Percentiles rank a stretch among this genome's conserved stretches.
Conservation (phyloP, 2,329 filamentous ascomycete species). For the Sporothrix pallida region DNA sequence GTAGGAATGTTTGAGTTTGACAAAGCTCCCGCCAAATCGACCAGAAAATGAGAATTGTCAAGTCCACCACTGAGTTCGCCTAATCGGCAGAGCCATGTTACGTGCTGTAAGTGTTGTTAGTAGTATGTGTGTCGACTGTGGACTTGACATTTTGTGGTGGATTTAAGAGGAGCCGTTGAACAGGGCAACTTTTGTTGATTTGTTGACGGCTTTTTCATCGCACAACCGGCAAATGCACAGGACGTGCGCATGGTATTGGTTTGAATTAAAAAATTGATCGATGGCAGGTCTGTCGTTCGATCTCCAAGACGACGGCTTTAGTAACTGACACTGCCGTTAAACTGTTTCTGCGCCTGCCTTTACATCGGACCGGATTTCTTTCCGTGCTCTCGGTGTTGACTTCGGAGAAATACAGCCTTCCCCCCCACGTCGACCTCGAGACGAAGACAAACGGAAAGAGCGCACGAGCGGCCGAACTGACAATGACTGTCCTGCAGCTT, state of each 20-base stretch:
- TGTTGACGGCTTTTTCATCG: background rate
- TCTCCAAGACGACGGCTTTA: background rate
- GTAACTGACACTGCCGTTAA: background rate
- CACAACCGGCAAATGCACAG: background rate
- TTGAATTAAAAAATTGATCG: background rate
- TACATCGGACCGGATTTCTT: background rate
- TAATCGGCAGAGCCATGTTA: too few species aligned
- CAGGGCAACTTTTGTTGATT: background rate
- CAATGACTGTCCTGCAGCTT: background rate
- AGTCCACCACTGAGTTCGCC: too few species aligned
- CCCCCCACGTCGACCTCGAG: background rate
- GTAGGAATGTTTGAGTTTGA: background rate
- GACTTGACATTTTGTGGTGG: too few species aligned
- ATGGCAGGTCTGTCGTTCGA: background rate
- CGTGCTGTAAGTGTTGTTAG: too few species aligned
- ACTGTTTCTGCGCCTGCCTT: background rate
- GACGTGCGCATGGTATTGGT: background rate
- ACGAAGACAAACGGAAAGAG: background rate
- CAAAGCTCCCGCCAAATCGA: too few species aligned
- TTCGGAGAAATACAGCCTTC: conserved; percentile 8
- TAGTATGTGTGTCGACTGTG: too few species aligned
- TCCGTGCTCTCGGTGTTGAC: background rate
- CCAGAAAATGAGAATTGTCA: too few species aligned
- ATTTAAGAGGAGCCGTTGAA: too few species aligned
- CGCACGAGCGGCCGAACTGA: background rate